Conservation (phyloP, 1,139 yeast genomes). For the Scheffersomyces segobiensis region DNA sequence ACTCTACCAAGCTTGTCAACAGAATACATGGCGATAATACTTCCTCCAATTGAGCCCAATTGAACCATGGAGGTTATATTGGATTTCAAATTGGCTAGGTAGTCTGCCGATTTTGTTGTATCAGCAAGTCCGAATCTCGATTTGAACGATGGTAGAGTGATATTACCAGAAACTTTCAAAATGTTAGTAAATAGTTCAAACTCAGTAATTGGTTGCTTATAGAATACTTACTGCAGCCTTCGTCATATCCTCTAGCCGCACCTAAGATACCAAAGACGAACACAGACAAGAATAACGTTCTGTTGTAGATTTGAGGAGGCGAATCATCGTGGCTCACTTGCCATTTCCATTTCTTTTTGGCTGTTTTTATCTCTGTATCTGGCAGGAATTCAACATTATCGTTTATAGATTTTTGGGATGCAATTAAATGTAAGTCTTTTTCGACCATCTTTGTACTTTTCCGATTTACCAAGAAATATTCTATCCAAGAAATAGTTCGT, state of each 20-base stretch:
- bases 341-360: slow-evolving; percentile 17
- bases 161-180: slow-evolving; percentile 35
- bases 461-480: neutral
- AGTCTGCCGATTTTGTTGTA: slow-evolving; percentile 28
- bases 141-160: slow-evolving; percentile 46
- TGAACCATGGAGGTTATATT: slow-evolving; percentile 65
- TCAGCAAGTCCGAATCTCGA: slow-evolving; percentile 49
- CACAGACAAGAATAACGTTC: slow-evolving; percentile 46
- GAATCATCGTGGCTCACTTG: slow-evolving; percentile 35
- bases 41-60: slow-evolving; percentile 60
- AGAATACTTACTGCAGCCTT: slow-evolving; percentile 44
- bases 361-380: neutral
- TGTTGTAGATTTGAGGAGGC: slow-evolving; percentile 52
- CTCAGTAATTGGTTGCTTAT: neutral
- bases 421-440: neutral
- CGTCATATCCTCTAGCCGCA: slow-evolving; percentile 62
- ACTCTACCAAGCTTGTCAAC: slow-evolving; percentile 59
- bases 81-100: slow-evolving; percentile 50
- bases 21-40: slow-evolving; percentile 48
- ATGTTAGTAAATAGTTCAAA: neutral
- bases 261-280: slow-evolving; percentile 60
- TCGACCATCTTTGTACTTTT: neutral
- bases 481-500: neutral
- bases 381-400: neutral
- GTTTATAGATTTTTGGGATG: neutral